A percentile compares a stretch with the other conserved stretches of the same genome.
phyloP scores from a whole-genome alignment of 768 basidiomycete genomes.

The Mycena crocata region DNA sequence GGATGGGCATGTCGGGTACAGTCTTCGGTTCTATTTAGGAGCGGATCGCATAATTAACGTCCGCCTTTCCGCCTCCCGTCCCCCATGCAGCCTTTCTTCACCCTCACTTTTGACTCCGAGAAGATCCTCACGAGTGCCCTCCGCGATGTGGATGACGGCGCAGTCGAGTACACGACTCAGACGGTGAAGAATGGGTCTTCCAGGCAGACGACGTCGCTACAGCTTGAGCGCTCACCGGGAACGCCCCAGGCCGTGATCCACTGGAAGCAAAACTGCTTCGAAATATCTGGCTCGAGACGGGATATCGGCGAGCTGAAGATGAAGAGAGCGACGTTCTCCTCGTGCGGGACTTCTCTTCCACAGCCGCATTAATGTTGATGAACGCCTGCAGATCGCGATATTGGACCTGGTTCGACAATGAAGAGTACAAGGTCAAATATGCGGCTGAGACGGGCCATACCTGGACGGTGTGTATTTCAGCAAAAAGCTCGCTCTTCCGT shows the following conservation, averaged over 20 bases:
- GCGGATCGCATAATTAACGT: too few relatives aligned
- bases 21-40: too few relatives aligned
- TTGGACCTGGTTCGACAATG: conserved; percentile 31
- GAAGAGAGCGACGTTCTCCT: conserved; percentile 20
- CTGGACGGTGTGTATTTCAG: conserved; percentile 19
- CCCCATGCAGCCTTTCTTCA: conserved; percentile 12
- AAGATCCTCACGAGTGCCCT: conserved; percentile 15
- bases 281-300: conserved; percentile 11
- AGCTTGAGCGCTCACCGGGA: not conserved
- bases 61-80: too few relatives aligned
- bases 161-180: conserved; percentile 5
- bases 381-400: conserved; percentile 8
- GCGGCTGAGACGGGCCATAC: conserved; percentile 22
- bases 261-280: conserved; percentile 19
- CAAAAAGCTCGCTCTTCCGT: not conserved
- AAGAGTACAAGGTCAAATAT: conserved; percentile 30
- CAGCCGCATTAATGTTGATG: not conserved
- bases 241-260: conserved; percentile 9
- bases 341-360: conserved; percentile 2
- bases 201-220: conserved; percentile 14
- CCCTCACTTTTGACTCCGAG: conserved; percentile 16
- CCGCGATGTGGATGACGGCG: not conserved
- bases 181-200: conserved; percentile 5
- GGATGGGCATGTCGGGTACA: too few relatives aligned
- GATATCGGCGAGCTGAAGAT: conserved; percentile 1